A percentile compares a stretch with the other conserved stretches of the same genome.
phyloP scores from a whole-genome alignment of 306 rosid genomes.

The Quercus aquifolioides region DNA sequence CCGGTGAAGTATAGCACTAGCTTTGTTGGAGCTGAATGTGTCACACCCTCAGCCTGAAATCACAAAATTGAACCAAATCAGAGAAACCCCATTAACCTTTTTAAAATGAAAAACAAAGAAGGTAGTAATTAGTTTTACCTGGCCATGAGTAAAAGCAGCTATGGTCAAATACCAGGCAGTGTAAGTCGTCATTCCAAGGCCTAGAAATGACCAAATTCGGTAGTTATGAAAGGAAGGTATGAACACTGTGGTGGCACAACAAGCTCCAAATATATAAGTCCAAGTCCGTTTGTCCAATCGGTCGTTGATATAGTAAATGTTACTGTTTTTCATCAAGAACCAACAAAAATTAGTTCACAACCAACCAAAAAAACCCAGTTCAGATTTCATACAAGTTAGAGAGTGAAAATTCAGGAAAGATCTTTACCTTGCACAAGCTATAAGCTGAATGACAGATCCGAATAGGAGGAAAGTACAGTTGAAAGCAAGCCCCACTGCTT shows the following conservation, averaged over 20 bases:
- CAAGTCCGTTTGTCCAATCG: slow-evolving; percentile 90
- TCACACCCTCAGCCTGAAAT: slow-evolving; percentile 59
- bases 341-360: background rate
- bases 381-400: background rate
- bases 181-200: slow-evolving; percentile 97
- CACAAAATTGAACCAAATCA: background rate
- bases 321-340: slow-evolving; percentile 45
- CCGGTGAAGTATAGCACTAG: slow-evolving; percentile 94
- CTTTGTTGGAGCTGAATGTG: slow-evolving; percentile 70
- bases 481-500: slow-evolving; percentile 88
- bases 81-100: background rate
- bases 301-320: slow-evolving; percentile 90
- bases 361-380: slow-evolving; percentile 6
- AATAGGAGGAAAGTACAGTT: slow-evolving; percentile 96
- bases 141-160: slow-evolving; percentile 76
- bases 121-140: slow-evolving; percentile 39
- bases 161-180: slow-evolving; percentile 89
- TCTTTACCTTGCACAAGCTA: slow-evolving; percentile 92
- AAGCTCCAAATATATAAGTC: slow-evolving; percentile 98
- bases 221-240: slow-evolving; percentile 97
- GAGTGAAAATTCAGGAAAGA: background rate
- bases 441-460: slow-evolving; percentile 98
- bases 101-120: no score
- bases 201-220: slow-evolving; percentile 94
- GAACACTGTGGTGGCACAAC: slow-evolving; percentile 98